These are phyloP conservation scores for Kodamaea fungicola DNA, from an alignment of 1,139 yeast genomes.

Conservation along the genomic window DNA sequence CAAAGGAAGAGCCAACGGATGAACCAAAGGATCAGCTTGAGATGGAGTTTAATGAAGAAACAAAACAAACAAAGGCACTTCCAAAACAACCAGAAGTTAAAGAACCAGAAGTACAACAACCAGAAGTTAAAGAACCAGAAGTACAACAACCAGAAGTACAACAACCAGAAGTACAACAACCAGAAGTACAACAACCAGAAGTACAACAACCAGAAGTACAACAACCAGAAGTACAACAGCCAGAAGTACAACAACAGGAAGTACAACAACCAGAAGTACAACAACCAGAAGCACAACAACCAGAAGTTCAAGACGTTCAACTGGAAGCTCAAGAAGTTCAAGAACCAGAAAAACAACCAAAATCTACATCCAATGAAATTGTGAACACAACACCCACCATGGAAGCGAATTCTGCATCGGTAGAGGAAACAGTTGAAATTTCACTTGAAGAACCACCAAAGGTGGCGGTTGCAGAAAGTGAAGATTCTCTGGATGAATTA, in stretches of 20 bases:
- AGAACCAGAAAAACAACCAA: conserved; percentile 1
- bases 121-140: conserved; percentile 5
- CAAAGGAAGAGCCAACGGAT: conserved; percentile 5
- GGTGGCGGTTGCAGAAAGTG: background rate
- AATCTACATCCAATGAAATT: background rate
- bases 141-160: background rate
- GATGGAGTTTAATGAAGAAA: background rate
- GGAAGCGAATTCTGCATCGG: too few relatives aligned
- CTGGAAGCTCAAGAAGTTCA: background rate
- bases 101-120: conserved; percentile 7
- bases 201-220: background rate
- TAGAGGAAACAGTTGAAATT: too few relatives aligned
- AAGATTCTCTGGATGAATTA: conserved; percentile 1
- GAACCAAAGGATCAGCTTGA: conserved; percentile 2
- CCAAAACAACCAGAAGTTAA: background rate
- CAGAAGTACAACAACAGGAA: background rate
- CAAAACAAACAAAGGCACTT: background rate
- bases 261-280: too few relatives aligned
- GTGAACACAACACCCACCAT: too few relatives aligned
- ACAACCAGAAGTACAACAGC: background rate
- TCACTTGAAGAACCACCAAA: conserved; percentile 1
- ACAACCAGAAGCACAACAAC: background rate
- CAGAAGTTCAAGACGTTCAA: background rate
- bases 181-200: conserved; percentile 1
- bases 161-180: conserved; percentile 1